A percentile compares a stretch with the other conserved stretches of the same genome.
Conservation (phyloP, 225 moss, liverwort and hornwort genomes). For the Thuidium tamariscinum region DNA sequence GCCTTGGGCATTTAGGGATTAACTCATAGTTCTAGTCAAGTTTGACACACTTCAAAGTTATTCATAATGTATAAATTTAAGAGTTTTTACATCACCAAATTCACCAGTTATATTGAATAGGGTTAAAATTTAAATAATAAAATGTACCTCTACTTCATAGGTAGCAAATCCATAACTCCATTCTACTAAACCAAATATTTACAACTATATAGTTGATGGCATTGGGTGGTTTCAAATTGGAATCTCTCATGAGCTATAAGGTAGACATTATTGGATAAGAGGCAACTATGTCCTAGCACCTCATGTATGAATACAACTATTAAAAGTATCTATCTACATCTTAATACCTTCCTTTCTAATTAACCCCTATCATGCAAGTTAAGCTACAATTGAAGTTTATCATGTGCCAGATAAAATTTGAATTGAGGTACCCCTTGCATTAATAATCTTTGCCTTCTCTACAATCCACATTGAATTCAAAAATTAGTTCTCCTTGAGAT, state of each 20-base stretch:
- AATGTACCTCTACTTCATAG: rapidly evolving
- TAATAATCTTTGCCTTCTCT: not conserved
- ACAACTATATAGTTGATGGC: not conserved
- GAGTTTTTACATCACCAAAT: no score
- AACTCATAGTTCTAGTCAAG: not conserved
- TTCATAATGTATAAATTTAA: not conserved
- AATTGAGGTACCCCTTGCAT: not conserved
- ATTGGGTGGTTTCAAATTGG: rapidly evolving
- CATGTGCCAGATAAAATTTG: not conserved
- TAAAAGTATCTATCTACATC: not conserved
- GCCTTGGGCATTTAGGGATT: no score
- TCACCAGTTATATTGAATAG: not conserved
- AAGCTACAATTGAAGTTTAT: not conserved
- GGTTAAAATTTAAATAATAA: not conserved
- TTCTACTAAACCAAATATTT: not conserved
- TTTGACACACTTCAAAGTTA: rapidly evolving
- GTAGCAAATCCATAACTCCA: not conserved
- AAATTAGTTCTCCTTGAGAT: rapidly evolving
- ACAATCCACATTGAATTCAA: not conserved
- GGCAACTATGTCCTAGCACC: not conserved
- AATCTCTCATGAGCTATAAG: rapidly evolving
- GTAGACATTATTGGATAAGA: not conserved
- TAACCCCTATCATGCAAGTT: no score
- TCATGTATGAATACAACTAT: rapidly evolving
- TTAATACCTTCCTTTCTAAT: not conserved